A percentile compares a stretch with the other conserved stretches of the same genome.
phyloP scores from a whole-genome alignment of 2,329 filamentous ascomycete species.

The Neospermospora avenae region DNA sequence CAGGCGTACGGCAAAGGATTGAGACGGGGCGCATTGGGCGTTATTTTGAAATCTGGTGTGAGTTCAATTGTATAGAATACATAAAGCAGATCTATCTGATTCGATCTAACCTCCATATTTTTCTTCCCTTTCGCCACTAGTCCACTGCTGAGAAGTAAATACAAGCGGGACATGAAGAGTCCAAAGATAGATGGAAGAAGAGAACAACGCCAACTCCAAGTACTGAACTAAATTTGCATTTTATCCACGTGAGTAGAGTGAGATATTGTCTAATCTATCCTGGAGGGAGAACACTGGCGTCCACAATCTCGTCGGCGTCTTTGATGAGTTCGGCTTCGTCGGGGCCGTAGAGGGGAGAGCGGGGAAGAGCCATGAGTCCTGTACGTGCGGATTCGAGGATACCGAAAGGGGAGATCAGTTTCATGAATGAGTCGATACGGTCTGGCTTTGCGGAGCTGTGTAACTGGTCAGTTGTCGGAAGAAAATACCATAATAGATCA shows the following conservation, averaged over 20 bases:
- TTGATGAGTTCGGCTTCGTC: slow-evolving; percentile 69
- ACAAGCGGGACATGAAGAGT: not conserved
- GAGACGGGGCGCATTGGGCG: not conserved
- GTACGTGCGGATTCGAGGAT: slow-evolving; percentile 95
- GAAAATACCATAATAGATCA: not conserved
- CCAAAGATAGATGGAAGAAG: not conserved
- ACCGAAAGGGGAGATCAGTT: slow-evolving; percentile 89
- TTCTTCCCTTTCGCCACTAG: not conserved
- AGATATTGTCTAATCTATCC: slow-evolving; percentile 55
- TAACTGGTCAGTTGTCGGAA: slow-evolving; percentile 15
- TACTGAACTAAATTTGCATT: slow-evolving; percentile 11
- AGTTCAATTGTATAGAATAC: slow-evolving; percentile 20
- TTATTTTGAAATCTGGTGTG: slow-evolving; percentile 7
- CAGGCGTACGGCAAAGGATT: slow-evolving; percentile 5
- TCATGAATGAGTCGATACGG: slow-evolving; percentile 96
- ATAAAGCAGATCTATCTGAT: slow-evolving; percentile 18
- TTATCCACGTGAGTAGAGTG: slow-evolving; percentile 7
- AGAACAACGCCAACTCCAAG: slow-evolving; percentile 23
- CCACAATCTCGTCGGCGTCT: slow-evolving; percentile 92
- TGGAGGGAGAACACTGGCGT: slow-evolving; percentile 88
- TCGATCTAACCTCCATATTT: slow-evolving; percentile 18
- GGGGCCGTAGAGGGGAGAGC: slow-evolving; percentile 78
- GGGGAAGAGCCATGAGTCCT: slow-evolving; percentile 92
- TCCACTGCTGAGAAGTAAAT: not conserved
- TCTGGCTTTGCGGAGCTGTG: slow-evolving; percentile 75